phyloP scores from a whole-genome alignment of 148 eudicot species.

The Vaccinium macrocarpon region DNA sequence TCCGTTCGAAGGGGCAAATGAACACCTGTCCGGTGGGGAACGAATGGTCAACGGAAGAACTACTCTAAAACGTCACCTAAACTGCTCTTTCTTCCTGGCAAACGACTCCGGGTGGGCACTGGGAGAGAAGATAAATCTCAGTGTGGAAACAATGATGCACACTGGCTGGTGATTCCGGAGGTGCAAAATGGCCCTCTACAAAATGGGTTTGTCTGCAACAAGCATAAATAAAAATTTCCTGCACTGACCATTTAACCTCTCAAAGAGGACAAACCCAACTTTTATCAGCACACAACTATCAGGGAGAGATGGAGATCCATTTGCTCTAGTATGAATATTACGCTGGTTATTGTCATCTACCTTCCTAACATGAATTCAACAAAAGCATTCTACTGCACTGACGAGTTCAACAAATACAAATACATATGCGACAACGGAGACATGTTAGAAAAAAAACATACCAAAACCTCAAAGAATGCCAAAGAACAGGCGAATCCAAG shows the following conservation, averaged over 20 bases:
- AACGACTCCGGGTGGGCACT: too few relatives aligned
- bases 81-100: too few relatives aligned
- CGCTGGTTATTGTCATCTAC: background rate
- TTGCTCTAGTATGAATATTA: background rate
- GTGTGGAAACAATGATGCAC: conserved; percentile 7
- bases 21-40: too few relatives aligned
- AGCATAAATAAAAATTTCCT: background rate
- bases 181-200: background rate
- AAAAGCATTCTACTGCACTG: background rate
- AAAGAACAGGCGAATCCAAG: conserved; percentile 25
- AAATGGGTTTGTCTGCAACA: background rate
- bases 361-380: background rate
- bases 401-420: background rate
- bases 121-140: background rate
- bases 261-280: background rate
- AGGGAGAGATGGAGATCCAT: background rate
- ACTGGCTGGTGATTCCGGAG: background rate
- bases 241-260: background rate
- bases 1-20: too few relatives aligned
- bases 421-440: background rate
- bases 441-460: conserved; percentile 10
- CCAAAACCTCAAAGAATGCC: conserved; percentile 40
- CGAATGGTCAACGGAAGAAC: too few relatives aligned
- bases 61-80: too few relatives aligned
- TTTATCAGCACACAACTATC: background rate